These are phyloP conservation scores for Monilinia polystroma DNA, from an alignment of 2,329 filamentous ascomycete species.

Conservation along the genomic window DNA sequence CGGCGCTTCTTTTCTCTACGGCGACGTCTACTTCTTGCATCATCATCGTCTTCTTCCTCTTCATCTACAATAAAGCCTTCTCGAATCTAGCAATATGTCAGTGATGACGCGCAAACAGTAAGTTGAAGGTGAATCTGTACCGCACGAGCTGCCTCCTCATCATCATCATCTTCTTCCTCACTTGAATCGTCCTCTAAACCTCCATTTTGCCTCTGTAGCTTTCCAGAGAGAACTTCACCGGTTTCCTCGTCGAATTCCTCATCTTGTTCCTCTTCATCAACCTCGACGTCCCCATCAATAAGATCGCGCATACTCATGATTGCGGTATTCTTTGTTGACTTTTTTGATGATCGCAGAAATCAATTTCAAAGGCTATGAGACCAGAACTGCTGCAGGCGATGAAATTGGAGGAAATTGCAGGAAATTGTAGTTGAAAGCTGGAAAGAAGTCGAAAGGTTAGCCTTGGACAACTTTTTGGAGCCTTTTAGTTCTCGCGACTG, in stretches of 20 bases:
- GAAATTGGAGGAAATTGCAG: slow-evolving; percentile 6
- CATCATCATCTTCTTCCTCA: slow-evolving; percentile 89
- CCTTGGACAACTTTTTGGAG: slow-evolving; percentile 22
- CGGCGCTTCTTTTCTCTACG: slow-evolving; percentile 76
- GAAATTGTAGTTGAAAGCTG: slow-evolving; percentile 14
- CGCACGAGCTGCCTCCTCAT: slow-evolving; percentile 77
- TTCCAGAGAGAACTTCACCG: slow-evolving; percentile 51
- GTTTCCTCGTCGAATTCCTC: slow-evolving; percentile 78
- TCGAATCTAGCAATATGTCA: slow-evolving; percentile 60
- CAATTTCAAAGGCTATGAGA: background rate
- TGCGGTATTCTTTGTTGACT: slow-evolving; percentile 29
- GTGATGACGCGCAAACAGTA: slow-evolving; percentile 21
- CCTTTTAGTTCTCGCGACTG: slow-evolving; percentile 24
- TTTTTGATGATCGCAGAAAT: slow-evolving; percentile 12
- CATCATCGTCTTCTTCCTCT: slow-evolving; percentile 71
- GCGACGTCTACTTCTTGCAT: slow-evolving; percentile 51
- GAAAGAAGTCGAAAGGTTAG: background rate
- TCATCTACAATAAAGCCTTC: slow-evolving; percentile 97
- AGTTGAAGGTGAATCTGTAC: slow-evolving; percentile 46
- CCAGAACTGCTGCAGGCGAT: slow-evolving; percentile 3
- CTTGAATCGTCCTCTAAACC: slow-evolving; percentile 71
- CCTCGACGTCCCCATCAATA: slow-evolving; percentile 80
- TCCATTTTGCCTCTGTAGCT: slow-evolving; percentile 42
- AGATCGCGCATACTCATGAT: slow-evolving; percentile 73
- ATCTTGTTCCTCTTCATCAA: slow-evolving; percentile 83